Conservation (phyloP, 106 monocot genomes). For the Apostasia ramifera region DNA sequence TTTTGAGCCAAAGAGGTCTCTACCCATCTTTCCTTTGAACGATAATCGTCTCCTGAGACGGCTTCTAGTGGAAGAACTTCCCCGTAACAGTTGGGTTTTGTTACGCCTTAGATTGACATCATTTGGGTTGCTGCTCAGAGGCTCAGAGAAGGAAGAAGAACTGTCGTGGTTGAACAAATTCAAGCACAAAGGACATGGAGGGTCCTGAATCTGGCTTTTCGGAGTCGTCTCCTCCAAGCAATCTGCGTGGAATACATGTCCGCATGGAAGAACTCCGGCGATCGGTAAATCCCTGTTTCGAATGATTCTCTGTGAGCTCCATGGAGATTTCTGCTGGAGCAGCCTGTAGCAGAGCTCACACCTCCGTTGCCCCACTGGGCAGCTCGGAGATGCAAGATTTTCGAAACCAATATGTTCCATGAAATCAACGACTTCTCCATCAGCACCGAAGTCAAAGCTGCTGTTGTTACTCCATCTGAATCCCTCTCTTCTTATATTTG, state of each 20-base stretch:
- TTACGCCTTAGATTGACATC: slow-evolving; percentile 20
- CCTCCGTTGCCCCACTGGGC: slow-evolving; percentile 26
- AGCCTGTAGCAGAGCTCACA: slow-evolving; percentile 61
- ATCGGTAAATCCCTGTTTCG: slow-evolving; percentile 62
- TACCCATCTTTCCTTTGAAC: slow-evolving; percentile 56
- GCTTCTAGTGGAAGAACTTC: slow-evolving; percentile 35
- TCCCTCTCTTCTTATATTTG: slow-evolving; percentile 60
- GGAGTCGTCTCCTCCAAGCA: slow-evolving; percentile 82
- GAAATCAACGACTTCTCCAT: slow-evolving; percentile 50
- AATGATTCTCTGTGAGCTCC: slow-evolving; percentile 61
- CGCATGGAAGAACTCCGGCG: slow-evolving; percentile 63
- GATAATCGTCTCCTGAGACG: slow-evolving; percentile 57
- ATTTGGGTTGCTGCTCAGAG: slow-evolving; percentile 21
- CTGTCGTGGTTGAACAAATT: slow-evolving; percentile 18
- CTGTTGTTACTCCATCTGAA: slow-evolving; percentile 81
- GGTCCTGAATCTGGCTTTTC: slow-evolving; percentile 45
- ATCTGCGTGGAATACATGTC: slow-evolving; percentile 84
- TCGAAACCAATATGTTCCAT: slow-evolving; percentile 29
- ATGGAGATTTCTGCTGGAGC: slow-evolving; percentile 73
- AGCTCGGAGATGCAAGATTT: slow-evolving; percentile 18
- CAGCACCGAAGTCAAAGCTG: slow-evolving; percentile 60
- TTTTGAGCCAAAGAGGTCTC: slow-evolving; percentile 47
- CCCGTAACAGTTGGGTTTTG: slow-evolving; percentile 17
- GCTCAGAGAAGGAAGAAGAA: slow-evolving; percentile 44
- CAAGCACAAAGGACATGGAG: slow-evolving; percentile 44